Evolutionary conservation across 1,284 basidiomycete genomes (phyloP), one percentile per base, ranked within the genome.

Genomic region (Rhodotorula sp.): DNA sequence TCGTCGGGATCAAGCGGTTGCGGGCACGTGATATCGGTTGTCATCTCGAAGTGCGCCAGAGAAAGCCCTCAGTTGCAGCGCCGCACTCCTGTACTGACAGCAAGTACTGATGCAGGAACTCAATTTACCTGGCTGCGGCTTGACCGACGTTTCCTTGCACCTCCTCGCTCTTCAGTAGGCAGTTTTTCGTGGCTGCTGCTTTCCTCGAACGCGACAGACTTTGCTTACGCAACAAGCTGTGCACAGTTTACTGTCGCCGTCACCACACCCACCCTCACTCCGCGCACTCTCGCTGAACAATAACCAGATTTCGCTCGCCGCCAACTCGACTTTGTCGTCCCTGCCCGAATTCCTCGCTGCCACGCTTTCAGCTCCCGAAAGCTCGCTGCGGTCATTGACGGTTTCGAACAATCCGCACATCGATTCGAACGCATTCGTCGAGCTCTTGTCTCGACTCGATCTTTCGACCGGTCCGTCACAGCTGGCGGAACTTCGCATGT

Each of bases 131-230:
- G 62, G 60, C 12, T 71, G 69, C 33, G 17, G 44, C 4, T 56
- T 75, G 18, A 62, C 45, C 42, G 73, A 75, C 62, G 69, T 71
- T 15, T 70, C 71, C 10, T 45, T 75, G 20, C 69, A 75, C 33
- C 69, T 75, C 14, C 22, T 75, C 30, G 59, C 71, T 4, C 69
- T 75, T 1, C 73, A 74, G 72, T 68, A n/a, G 29, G 71, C 54
- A 42, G 10, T 42, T 12, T 42, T 42, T 42, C 37, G 37, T 42
- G 12, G 6, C 45, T 7, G 44, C 24, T 2, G n/a, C 8, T 10
- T 18, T 7, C 46, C 22, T 15, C 10, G 1, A 17, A n/a, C 3
- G 6, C 14, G 1, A 22, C 29, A 2, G 26, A 12, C 20, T 14
- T 18, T 44, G 37, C 26, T 56, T 7, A 29, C 15, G n/a, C 30